phyloP scores from a whole-genome alignment of 2,329 filamentous ascomycete species.

The Fusarium nygamai region DNA sequence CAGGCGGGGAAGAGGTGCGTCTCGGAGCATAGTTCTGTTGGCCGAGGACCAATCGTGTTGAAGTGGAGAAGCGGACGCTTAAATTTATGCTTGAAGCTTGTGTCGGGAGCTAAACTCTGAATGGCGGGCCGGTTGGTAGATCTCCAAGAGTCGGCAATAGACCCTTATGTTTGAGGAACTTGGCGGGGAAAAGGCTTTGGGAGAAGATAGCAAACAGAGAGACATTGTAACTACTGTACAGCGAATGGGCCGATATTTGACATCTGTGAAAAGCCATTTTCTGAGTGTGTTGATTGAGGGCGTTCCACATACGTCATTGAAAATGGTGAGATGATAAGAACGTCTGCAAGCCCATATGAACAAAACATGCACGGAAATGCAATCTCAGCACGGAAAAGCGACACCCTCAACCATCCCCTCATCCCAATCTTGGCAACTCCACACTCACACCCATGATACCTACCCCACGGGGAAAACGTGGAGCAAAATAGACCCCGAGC shows the following conservation, averaged over 20 bases:
- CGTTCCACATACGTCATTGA: background rate
- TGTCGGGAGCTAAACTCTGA: slow-evolving; percentile 25
- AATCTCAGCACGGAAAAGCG: background rate
- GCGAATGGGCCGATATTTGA: fast-evolving
- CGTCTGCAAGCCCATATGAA: background rate
- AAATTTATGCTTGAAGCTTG: slow-evolving; percentile 10
- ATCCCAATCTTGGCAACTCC: slow-evolving; percentile 27
- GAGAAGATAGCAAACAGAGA: fast-evolving
- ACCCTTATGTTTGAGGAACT: background rate
- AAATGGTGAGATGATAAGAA: background rate
- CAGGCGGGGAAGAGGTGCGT: slow-evolving; percentile 1
- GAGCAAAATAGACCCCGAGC: slow-evolving; percentile 6
- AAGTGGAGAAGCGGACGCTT: background rate
- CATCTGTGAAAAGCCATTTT: fast-evolving
- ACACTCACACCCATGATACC: slow-evolving; percentile 27
- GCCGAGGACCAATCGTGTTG: slow-evolving; percentile 10
- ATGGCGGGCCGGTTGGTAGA: slow-evolving; percentile 16
- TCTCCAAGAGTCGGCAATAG: slow-evolving; percentile 2
- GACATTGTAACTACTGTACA: fast-evolving
- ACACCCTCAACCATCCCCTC: background rate
- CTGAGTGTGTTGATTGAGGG: fast-evolving
- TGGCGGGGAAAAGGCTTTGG: background rate
- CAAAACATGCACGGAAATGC: background rate
- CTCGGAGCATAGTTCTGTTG: slow-evolving; percentile 32
- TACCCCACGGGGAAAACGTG: slow-evolving; percentile 39